Conservation (phyloP, 2,329 filamentous ascomycete genomes). For the Neonectria punicea region DNA sequence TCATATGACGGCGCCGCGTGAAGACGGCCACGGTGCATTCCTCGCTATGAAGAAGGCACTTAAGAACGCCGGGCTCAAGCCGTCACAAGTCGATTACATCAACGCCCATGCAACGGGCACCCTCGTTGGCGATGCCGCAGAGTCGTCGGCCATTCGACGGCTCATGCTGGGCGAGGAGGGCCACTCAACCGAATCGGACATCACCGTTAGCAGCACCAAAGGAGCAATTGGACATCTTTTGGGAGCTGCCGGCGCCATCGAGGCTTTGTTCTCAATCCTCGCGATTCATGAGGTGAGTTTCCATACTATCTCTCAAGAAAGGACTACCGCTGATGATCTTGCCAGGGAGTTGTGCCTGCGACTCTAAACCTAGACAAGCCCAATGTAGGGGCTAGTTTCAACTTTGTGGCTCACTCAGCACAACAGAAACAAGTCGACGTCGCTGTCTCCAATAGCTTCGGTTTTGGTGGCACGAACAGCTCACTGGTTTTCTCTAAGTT, state of each 20-base stretch:
- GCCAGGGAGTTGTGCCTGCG: constrained; percentile 80
- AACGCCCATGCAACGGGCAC: constrained; percentile 97
- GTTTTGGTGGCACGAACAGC: constrained; percentile 96
- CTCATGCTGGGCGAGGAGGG: constrained; percentile 81
- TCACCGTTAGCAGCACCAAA: constrained; percentile 94
- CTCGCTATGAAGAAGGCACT: constrained; percentile 88
- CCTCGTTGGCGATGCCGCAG: constrained; percentile 84
- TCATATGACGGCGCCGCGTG: constrained; percentile 91
- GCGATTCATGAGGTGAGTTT: constrained; percentile 78
- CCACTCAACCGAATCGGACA: constrained; percentile 65
- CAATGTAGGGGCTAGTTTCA: constrained; percentile 78
- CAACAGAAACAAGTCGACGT: constrained; percentile 78
- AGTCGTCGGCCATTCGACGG: constrained; percentile 82
- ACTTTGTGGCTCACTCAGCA: constrained; percentile 80
- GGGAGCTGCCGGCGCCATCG: constrained; percentile 89
- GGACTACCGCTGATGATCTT: constrained; percentile 22
- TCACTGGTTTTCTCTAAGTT: constrained; percentile 77
- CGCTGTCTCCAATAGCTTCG: constrained; percentile 93
- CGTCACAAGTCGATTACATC: constrained; percentile 83
- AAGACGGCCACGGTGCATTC: constrained; percentile 83
- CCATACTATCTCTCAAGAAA: neutral
- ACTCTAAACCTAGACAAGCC: constrained; percentile 83
- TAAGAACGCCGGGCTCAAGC: constrained; percentile 74
- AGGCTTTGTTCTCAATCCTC: constrained; percentile 86
- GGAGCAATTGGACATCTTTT: constrained; percentile 92